These are phyloP conservation scores for Aspergillus calidoustus DNA, from an alignment of 2,329 filamentous ascomycete species.

Conservation along the genomic window DNA sequence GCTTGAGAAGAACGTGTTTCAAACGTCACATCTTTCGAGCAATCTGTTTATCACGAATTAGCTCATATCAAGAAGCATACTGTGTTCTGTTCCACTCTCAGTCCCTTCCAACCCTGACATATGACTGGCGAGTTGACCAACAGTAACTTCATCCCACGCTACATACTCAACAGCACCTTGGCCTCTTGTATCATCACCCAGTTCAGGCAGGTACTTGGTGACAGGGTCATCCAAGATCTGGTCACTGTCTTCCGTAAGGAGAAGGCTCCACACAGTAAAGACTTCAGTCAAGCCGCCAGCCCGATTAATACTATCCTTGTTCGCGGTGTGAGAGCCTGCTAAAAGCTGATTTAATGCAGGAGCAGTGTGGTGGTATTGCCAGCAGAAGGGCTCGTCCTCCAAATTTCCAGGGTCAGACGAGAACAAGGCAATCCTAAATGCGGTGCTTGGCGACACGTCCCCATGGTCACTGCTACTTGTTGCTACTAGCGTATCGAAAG, in stretches of 20 bases:
- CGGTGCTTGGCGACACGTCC: slow-evolving; percentile 23
- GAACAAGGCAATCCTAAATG: slow-evolving; percentile 31
- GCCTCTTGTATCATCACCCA: slow-evolving; percentile 19
- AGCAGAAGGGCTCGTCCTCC: slow-evolving; percentile 25
- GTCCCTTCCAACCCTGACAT: slow-evolving; percentile 26
- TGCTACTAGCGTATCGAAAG: background rate
- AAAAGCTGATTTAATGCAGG: slow-evolving; percentile 15
- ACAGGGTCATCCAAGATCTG: slow-evolving; percentile 45
- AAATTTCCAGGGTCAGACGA: slow-evolving; percentile 23
- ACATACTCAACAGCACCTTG: slow-evolving; percentile 8
- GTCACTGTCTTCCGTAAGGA: slow-evolving; percentile 40
- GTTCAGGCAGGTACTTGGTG: slow-evolving; percentile 46
- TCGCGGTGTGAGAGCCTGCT: background rate
- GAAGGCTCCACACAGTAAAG: slow-evolving; percentile 42
- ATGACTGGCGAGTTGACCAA: slow-evolving; percentile 31
- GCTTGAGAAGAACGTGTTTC: background rate
- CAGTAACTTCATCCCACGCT: slow-evolving; percentile 27
- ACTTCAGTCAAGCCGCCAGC: slow-evolving; percentile 45
- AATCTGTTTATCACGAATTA: background rate
- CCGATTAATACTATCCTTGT: slow-evolving; percentile 31
- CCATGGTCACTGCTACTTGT: slow-evolving; percentile 22
- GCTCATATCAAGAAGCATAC: background rate
- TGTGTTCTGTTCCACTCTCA: slow-evolving; percentile 20
- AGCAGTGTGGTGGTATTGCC: slow-evolving; percentile 29
- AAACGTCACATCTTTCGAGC: background rate